Evolutionary conservation across 2,329 filamentous ascomycete genomes (phyloP), one percentile per base, ranked within the genome.

Genomic region (Ceratocystiopsis minuta): DNA sequence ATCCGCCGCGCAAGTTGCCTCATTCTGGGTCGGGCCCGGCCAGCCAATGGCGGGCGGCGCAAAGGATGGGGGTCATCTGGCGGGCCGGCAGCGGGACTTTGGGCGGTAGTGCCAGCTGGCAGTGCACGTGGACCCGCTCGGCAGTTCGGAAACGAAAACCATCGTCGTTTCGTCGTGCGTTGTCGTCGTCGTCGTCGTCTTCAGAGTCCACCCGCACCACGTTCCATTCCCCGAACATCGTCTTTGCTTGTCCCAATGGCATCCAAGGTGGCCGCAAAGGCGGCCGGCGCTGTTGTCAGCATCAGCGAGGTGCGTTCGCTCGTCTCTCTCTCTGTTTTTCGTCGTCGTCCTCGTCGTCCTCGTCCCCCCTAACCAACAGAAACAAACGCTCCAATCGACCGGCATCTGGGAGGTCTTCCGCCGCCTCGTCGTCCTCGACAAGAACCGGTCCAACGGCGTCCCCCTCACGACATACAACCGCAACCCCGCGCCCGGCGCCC

Each of bases 391-490:
- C 49, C 83, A 94, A 58, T 90, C 88, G 40, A 75, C 70, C 34
- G 90, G 90, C 35, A 66, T 96, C 61, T 96, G 85, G 82, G 86
- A 88, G 57, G 66, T 66, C 43, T 65, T 98, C 59, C 86, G 87
- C 59, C 75, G 77, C 51, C 58, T 79, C 52, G 62, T 95, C 51
- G 75, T 85, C 51, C 66, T 98, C 55, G 88, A 94, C 60, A 73
- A 86, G 33, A 76, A 83, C 55, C 87, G 90, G 50, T 95, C 87
- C 51, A 86, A 80, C 54, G 90, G 90, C 60, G 67, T 98, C 16
- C 90, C 90, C 38, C 67, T 98, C 54, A 96, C 96, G 71, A 78
- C 86, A 35, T 79, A 87, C 66, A 95, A 74, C 72, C 87, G 90
- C 53, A 80, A 83, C 63, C 90, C 90, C 46, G 64, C 87, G 39